phyloP scores from a whole-genome alignment of 495 filamentous ascomycete species.

The Xylaria sp. region DNA sequence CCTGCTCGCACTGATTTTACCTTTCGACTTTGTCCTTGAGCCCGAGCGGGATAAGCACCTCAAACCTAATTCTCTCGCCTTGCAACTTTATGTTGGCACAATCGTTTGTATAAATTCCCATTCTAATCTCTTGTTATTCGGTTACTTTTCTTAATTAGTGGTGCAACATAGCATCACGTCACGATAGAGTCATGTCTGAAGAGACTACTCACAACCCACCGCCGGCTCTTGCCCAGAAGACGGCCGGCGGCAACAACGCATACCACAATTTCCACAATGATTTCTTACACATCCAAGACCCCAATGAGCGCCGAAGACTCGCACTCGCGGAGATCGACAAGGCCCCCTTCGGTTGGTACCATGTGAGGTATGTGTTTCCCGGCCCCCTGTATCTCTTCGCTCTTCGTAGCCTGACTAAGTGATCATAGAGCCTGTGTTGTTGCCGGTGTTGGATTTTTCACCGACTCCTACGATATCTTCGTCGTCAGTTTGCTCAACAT shows the following conservation, averaged over 20 bases:
- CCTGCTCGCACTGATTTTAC: background rate
- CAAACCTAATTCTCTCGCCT: background rate
- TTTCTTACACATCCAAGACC: constrained; percentile 69
- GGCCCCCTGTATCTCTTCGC: background rate
- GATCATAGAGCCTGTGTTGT: constrained; percentile 69
- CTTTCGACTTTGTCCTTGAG: constrained; percentile 5
- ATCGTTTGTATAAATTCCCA: background rate
- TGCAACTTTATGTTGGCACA: background rate
- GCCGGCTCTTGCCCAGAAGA: constrained; percentile 45
- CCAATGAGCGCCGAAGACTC: constrained; percentile 75
- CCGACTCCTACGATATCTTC: constrained; percentile 81
- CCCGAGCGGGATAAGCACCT: background rate
- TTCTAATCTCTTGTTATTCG: background rate
- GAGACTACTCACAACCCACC: constrained; percentile 21
- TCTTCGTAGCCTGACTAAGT: background rate
- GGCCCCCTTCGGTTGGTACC: constrained; percentile 81
- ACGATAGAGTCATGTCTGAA: constrained; percentile 33
- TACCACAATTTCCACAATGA: constrained; percentile 74
- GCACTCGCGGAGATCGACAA: constrained; percentile 82
- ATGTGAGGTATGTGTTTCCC: constrained; percentile 49
- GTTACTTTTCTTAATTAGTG: background rate
- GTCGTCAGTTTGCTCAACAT: constrained; percentile 68
- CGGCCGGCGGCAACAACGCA: constrained; percentile 67
- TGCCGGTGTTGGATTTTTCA: constrained; percentile 87
- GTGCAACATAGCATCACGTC: background rate